phyloP scores from a whole-genome alignment of 1,139 yeast genomes.

The Kodamaea plutei region DNA sequence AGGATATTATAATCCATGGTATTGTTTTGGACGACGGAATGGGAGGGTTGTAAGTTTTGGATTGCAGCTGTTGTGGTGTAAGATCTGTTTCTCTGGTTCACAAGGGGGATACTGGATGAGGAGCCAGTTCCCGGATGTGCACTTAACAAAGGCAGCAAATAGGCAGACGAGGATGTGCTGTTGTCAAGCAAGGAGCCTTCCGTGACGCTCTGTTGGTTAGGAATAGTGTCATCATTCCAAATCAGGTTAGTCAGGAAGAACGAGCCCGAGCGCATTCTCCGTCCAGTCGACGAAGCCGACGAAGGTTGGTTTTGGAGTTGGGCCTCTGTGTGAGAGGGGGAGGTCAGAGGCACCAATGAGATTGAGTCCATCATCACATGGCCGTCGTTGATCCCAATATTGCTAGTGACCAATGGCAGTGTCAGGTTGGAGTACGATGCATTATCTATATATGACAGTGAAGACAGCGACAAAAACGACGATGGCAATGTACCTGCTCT shows the following conservation, averaged over 20 bases:
- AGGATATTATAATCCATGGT: neutral
- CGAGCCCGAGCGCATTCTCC: slow-evolving; percentile 43
- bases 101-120: slow-evolving; percentile 7
- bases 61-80: slow-evolving; percentile 45
- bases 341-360: slow-evolving; percentile 13
- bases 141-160: slow-evolving; percentile 30
- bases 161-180: slow-evolving; percentile 11
- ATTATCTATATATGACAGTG: slow-evolving; percentile 4
- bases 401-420: slow-evolving; percentile 16
- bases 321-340: no score
- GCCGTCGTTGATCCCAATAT: slow-evolving; percentile 5
- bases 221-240: slow-evolving; percentile 42
- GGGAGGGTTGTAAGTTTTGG: slow-evolving; percentile 2
- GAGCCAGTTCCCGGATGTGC: slow-evolving; percentile 23
- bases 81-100: slow-evolving; percentile 37
- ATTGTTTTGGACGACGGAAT: neutral
- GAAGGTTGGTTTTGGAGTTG: no score
- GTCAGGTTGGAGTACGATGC: slow-evolving; percentile 11
- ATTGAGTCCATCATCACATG: slow-evolving; percentile 16
- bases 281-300: slow-evolving; percentile 5
- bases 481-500: slow-evolving; percentile 59
- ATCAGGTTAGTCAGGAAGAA: slow-evolving; percentile 43
- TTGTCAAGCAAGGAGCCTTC: slow-evolving; percentile 6
- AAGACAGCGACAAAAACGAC: slow-evolving; percentile 22
- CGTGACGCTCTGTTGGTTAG: slow-evolving; percentile 7